Base-by-base conservation (phyloP, 371 early-diverging fungal species). In the Lichtheimia corymbifera region DNA sequence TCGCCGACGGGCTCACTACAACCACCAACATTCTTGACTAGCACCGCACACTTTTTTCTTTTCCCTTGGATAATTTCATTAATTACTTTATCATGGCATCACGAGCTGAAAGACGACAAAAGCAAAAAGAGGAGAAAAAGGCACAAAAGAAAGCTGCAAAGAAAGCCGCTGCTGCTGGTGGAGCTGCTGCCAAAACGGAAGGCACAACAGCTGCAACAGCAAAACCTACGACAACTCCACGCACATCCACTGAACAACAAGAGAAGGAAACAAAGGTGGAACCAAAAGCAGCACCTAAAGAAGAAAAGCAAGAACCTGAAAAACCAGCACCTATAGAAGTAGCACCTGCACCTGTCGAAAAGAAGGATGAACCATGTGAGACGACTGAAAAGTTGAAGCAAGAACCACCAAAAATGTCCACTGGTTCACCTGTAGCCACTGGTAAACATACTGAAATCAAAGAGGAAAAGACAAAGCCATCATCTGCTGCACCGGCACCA, bases 111-210 rank as follows among this genome's bases (percentile, higher is more conserved):
- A 42, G 57, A 7, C 20, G 57, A 22, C 57, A 56, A 56, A 56
- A 56, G 24, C 42, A 27, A 15, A 56, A 56, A 28, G 57, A 42
- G 12, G 42, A 56, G 45, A 56, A 56, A 56, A 56, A 56, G 57
- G 57, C 57, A 44, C 45, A 42, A 28, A 56, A 56, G 18, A 56
- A 56, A 20, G 45, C 45, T n/a, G 24, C 17, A 13, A 54, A 54
- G 41, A n/a, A 54, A 2, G 41, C 35, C 9, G 35, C 35, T 28
- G 4, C 28, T 7, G 28, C 3, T 28, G 28, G 28, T 28, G 28
- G 5, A 28, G 28, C 7, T 9, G 35, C 35, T 47, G 47, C 47
- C 17, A 47, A 22, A n/a, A 7, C 47, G 11, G 22, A n/a, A 47
- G 22, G 7, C 6, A 47, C 47, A 22, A 11, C 45, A 7, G 12